Base-by-base conservation (phyloP, 2,329 filamentous ascomycete species). In the Arthrobotrys pseudoclavata region DNA sequence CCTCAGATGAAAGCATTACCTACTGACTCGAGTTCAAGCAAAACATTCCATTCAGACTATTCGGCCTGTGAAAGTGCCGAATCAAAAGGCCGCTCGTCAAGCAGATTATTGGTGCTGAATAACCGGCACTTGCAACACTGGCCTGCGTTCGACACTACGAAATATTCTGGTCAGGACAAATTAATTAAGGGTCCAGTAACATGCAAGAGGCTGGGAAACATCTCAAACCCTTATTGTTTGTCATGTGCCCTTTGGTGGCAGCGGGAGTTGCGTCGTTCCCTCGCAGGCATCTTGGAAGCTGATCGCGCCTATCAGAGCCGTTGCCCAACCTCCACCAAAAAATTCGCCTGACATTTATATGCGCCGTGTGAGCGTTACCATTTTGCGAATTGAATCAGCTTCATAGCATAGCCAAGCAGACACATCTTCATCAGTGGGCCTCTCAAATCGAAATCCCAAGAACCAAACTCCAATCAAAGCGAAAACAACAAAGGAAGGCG, bases 401-500 rank as follows among this genome's bases (percentile, higher is more conserved):
- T 13, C 4, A 10, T 40, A 9, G n/a, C n/a, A n/a, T n/a, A n/a
- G 24, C 26, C 20, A 53, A 53, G 15, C 26, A 69, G 52, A 75
- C 53, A 45, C 57, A 55, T 57, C 9, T 31, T 18, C 31, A 40
- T 53, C 4, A 13, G 29, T 63, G 45, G 63, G 24, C 20, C 42
- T 72, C 50, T 55, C 31, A 57, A 42, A 55, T 48, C 18, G 5
- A 60, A 29, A 50, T 69, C 63, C 71, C 71, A 64, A 48, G 71
- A 76, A 69, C 71, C 71, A 60, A 57, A 69, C 52, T 76, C 34
- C 42, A 42, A 42, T 37, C 42, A 57, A 64, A 34, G 24, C 53
- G 45, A 75, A 69, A 29, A 61, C 34, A 68, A 64, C 42, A 76
- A 57, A 18, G 55, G 64, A 67, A 69, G 71, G 71, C 71, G 50